Conservation (phyloP, 768 basidiomycete species). For the Cantharellus anzutake region DNA sequence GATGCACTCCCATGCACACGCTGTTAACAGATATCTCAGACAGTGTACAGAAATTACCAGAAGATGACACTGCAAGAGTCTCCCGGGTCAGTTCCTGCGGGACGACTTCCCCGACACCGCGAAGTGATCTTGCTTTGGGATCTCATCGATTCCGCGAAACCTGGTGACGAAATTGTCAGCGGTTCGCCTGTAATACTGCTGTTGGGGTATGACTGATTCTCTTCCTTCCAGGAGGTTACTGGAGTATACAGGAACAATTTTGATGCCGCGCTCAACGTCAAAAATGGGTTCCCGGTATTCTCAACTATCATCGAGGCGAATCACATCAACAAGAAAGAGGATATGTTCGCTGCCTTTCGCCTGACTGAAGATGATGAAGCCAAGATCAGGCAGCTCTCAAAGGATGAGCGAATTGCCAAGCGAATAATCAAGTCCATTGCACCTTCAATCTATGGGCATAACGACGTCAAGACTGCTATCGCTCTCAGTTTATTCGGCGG, state of each 20-base stretch:
- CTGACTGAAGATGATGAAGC: conserved; percentile 94
- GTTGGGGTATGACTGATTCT: not conserved
- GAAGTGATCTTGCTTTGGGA: conserved; percentile 97
- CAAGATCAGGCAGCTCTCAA: conserved; percentile 69
- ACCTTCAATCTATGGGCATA: conserved; percentile 97
- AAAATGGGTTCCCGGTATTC: conserved; percentile 99
- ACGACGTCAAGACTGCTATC: conserved; percentile 95
- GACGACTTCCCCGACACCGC: conserved; percentile 88
- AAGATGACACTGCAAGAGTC: conserved; percentile 98
- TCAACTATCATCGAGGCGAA: conserved; percentile 97
- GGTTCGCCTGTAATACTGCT: not conserved
- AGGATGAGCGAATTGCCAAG: conserved; percentile 89
- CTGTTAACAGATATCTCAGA: not conserved
- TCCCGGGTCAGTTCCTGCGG: conserved; percentile 93
- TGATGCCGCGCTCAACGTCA: conserved; percentile 91
- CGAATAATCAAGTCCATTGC: conserved; percentile 98
- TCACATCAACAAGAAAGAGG: conserved; percentile 98
- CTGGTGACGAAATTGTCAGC: conserved; percentile 85
- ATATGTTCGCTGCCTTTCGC: conserved; percentile 93
- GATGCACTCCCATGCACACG: not conserved
- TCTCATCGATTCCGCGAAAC: conserved; percentile 93
- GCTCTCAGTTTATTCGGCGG: conserved; percentile 92
- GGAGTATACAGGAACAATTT: conserved; percentile 98
- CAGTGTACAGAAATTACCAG: conserved; percentile 95
- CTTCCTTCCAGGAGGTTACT: conserved; percentile 61